Base-by-base conservation (phyloP, 2,329 filamentous ascomycete genomes). In the Arthrinium puccinioides region DNA sequence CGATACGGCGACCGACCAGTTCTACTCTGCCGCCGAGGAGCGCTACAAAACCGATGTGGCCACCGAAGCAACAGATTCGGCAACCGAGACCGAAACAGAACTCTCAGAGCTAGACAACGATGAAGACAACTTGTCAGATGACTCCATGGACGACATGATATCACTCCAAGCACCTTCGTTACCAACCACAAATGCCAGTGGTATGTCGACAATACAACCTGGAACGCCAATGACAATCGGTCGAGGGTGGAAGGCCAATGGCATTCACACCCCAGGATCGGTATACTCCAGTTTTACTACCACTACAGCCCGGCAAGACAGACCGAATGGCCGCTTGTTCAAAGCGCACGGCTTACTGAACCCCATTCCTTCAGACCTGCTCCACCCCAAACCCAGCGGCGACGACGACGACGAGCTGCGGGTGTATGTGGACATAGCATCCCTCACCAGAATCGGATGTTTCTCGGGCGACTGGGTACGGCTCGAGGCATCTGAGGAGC, bases 391-490 rank as follows among this genome's bases (percentile, higher is more conserved):
- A 47, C 90, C 92, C 3, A 66, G 64, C 2, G 60, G 71, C 1
- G 76, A 79, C 19, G 88, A 96, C 43, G 92, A 98, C 43, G 88
- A 95, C 46, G 84, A 94, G 49, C 82, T 87, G 2, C 80, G 92
- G 32, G 75, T 97, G 2, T 98, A 90, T 52, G 89, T 98, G 5
- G 88, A 96, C 50, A 83, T 94, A 7, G 82, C 78, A 40, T 86
- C 87, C 2, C 63, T 98, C 15, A 83, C 87, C 11, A 88, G 89
- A 49, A 83, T 98, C 37, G 89, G 90, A 13, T 97, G 90, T 59
- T 98, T 98, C 56, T 97, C 90, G 1, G 92, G 92, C 21, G 92
- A 98, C 55, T 98, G 92, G 92, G 87, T 95, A 9, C 81, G 84
- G 16, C 70, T 96, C 9, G 87, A 95, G 61, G 72, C 78, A 6